Percentiles rank a stretch among this genome's conserved stretches.
These are phyloP conservation scores for Phyllostachys edulis DNA, from an alignment of 176 grass and related monocot genomes.

Conservation along the genomic window DNA sequence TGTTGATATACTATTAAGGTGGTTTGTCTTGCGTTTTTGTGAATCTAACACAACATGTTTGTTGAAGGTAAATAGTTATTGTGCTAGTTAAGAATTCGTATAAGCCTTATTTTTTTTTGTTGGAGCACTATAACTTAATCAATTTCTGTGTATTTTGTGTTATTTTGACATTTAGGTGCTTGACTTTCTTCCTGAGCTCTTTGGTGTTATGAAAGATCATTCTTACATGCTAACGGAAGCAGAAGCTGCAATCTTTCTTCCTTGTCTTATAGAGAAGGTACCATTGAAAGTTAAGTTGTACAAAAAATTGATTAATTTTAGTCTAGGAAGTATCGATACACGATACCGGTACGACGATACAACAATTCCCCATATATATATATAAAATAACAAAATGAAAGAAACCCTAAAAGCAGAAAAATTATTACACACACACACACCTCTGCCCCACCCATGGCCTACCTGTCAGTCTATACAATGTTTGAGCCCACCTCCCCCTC, in stretches of 20 bases:
- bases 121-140: not conserved
- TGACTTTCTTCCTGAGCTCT: conserved; percentile 96
- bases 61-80: conserved; percentile 64
- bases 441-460: no score
- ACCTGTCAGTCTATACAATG: no score
- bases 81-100: not conserved
- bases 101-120: not conserved
- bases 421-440: no score
- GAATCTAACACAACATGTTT: conserved; percentile 98
- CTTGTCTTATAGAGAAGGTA: conserved; percentile 95
- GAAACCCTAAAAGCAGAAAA: no score
- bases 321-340: not conserved
- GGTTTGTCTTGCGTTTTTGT: conserved; percentile 99
- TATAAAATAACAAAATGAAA: no score
- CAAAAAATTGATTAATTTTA: not conserved
- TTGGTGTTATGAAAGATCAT: conserved; percentile 88
- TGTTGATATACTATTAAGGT: conserved; percentile 93
- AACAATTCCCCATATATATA: no score
- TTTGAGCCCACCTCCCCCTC: no score
- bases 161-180: conserved; percentile 62
- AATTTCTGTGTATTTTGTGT: not conserved
- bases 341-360: no score
- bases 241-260: conserved; percentile 93
- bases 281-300: not conserved
- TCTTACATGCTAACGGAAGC: conserved; percentile 86